Evolutionary conservation across 2,329 filamentous ascomycete genomes (phyloP).

Genomic region (Aspergillus sp.): DNA sequence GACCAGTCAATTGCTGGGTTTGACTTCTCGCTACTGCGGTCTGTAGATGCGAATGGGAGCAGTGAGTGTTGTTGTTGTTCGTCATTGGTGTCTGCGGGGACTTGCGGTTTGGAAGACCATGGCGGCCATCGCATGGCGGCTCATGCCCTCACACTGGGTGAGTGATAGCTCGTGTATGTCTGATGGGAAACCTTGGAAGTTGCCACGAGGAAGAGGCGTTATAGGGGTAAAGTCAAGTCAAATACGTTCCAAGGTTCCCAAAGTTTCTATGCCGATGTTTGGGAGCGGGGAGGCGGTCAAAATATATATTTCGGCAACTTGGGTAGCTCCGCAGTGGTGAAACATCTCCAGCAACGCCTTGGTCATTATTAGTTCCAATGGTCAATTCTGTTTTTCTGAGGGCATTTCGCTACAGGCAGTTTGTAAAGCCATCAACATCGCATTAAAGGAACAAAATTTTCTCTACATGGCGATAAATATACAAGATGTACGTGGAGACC

Average conservation of each 20-base stretch:
- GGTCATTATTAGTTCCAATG: not conserved
- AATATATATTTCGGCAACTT: conserved; percentile 4
- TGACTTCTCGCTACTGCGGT: conserved; percentile 11
- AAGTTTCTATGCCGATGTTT: not conserved
- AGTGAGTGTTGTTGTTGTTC: conserved; percentile 20
- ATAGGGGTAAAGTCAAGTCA: not conserved
- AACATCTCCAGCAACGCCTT: not conserved
- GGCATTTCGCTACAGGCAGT: too few relatives aligned
- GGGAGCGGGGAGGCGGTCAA: not conserved
- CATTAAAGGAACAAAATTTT: conserved; percentile 3
- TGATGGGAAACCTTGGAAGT: not conserved
- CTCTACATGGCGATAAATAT: conserved; percentile 18
- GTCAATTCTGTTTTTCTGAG: too few relatives aligned
- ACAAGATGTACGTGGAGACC: conserved; percentile 11
- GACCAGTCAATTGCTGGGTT: conserved; percentile 35
- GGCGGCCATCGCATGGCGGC: conserved; percentile 51
- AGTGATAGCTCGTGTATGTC: not conserved
- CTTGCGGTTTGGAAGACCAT: conserved; percentile 42
- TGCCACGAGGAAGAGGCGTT: too few relatives aligned
- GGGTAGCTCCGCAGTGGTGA: not conserved
- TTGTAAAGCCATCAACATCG: too few relatives aligned
- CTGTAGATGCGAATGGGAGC: not conserved
- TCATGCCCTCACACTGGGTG: conserved; percentile 24
- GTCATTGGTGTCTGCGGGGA: conserved; percentile 20
- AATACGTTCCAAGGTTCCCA: not conserved